Evolutionary conservation across 2,329 filamentous ascomycete genomes (phyloP), one percentile per base, ranked within the genome.

Genomic region (Xylariaceae sp.): DNA sequence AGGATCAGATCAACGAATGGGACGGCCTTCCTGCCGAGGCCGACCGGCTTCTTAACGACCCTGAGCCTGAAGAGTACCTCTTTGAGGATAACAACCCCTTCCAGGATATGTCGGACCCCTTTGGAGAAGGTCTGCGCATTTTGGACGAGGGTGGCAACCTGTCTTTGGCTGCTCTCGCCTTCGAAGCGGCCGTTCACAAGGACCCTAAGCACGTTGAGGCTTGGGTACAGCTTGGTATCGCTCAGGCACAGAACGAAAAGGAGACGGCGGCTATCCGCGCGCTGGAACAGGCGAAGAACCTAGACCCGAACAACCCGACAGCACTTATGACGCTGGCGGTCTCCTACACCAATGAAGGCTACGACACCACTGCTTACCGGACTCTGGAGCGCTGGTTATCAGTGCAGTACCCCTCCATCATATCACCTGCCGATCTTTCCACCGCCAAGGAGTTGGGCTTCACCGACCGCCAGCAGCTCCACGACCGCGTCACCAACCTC

Each of bases 211-310:
- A 97, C 73, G 86, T 93, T 44, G 89, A 96, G 57, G 94, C 94
- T 2, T 99, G 94, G 94, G 90, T 92, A 8, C 88, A 92, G 69
- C 84, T 99, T 37, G 94, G 94, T 56, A 88, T 88, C 56, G 90
- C 92, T 15, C 94, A 99, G 76, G 94, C 94, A 17, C 94, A 99
- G 74, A 99, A 99, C 74, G 94, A 99, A 75, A 99, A 99, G 77
- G 94, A 99, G 74, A 89, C 91, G 7, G 93, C 94, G 0, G 94
- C 94, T 2, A 97, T 99, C 65, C 88, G 94, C 39, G 94, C 94
- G 2, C 80, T 97, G 61, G 93, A 97, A 74, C 89, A 94, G 72
- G 92, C 93, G 0, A 77, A 97, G 64, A 93, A 92, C 74, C 80
- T 94, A 34, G 92, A 97, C 68, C 88, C 92, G 0, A 87, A 86